Evolutionary conservation across 2,329 filamentous ascomycete genomes (phyloP), one percentile per base, ranked within the genome.

Genomic region (Raffaelea ambrosiae): DNA sequence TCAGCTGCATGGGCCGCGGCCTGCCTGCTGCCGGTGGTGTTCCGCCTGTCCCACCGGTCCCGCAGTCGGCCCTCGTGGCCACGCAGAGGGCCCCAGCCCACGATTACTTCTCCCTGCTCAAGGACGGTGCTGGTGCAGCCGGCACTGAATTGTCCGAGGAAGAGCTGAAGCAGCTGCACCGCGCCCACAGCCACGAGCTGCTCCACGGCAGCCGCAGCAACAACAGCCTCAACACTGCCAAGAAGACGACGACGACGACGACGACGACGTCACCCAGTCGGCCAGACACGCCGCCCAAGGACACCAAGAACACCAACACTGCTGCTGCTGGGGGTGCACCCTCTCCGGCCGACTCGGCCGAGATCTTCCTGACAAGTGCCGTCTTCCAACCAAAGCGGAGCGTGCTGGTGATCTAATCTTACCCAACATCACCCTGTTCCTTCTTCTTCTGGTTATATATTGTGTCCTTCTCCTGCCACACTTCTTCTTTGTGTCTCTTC

Each of bases 171-270:
- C 63, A 68, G 41, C 57, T 74, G 19, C 68, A 76, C 52, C 70
- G 72, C 14, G 66, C 73, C 40, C 68, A 61, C 42, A 80, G 76
- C 61, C 70, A 75, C 43, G 74, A 79, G 52, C 61, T 70, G 43
- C 65, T 79, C 40, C 69, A 63, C 31, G 67, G 67, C 22, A 53
- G 31, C 22, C 7, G 10, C 16, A 11, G 23, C 16, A 9, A 33
- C 36, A 33, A 20, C 23, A 63, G 58, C 50, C 60, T 58, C 46
- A 54, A 51, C 47, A 58, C 39, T 8, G 23, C n/a, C 23, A 13
- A 29, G 26, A 13, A 55, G 3, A 52, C 56, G 14, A 51, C 57
- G 10, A 51, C 57, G 2, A 38, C 51, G 7, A 46, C 51, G 3
- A 52, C 56, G 14, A 51, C 57, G 10, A 51, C 57, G 2, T 36